These are phyloP conservation scores for Colletotrichum tropicicola DNA, from an alignment of 2,329 filamentous ascomycete genomes.

Conservation along the genomic window DNA sequence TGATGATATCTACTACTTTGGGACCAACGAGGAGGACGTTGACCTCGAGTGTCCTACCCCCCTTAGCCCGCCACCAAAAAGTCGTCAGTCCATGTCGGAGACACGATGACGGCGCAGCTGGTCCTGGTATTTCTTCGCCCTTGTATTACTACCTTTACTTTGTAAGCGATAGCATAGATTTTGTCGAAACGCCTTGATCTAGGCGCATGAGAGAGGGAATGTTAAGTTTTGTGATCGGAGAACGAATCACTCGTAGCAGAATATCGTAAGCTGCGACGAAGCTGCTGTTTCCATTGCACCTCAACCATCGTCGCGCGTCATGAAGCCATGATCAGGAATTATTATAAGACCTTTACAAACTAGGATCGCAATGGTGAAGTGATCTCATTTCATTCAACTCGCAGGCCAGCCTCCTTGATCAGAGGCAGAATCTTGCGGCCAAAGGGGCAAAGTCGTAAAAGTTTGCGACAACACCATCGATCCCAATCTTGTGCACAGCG, in stretches of 20 bases:
- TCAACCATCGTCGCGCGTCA: no score
- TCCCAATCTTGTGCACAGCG: background rate
- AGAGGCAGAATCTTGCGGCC: background rate
- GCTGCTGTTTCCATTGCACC: no score
- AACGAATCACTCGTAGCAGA: no score
- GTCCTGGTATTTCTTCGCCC: background rate
- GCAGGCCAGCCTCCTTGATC: background rate
- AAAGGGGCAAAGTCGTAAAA: constrained; percentile 20
- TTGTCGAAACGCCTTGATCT: no score
- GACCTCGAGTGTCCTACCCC: constrained; percentile 18
- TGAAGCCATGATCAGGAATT: no score
- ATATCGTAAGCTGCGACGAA: no score
- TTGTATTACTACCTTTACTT: background rate
- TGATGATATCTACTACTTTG: constrained; percentile 23
- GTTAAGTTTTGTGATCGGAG: no score
- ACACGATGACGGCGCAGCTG: background rate
- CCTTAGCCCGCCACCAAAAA: constrained; percentile 20
- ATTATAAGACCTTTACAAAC: no score
- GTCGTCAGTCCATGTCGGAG: background rate
- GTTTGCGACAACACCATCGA: background rate
- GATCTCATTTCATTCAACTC: background rate
- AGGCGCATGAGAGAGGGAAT: no score
- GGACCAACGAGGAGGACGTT: constrained; percentile 7
- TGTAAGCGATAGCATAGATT: background rate
- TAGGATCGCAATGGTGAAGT: background rate